Percentiles rank a stretch among this genome's conserved stretches.
Evolutionary conservation across 1,284 basidiomycete species (phyloP).

Genomic region (Apiotrichum mycotoxinovorans): DNA sequence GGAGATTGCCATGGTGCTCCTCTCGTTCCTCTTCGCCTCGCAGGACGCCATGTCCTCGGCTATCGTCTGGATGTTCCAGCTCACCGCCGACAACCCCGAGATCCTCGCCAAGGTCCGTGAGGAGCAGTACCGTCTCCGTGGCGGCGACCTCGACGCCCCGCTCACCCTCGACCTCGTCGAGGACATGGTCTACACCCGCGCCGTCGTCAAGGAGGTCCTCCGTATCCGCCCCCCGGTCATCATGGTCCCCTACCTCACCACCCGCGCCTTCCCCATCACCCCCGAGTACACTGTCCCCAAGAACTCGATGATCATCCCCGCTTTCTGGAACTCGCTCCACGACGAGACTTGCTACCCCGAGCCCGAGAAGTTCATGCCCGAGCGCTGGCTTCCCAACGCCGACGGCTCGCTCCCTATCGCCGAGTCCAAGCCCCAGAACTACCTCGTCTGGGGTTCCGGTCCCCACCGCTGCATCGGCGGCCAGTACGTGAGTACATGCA

Average conservation of each 20-base stretch:
- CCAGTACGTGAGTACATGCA: constrained; percentile 5
- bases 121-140: constrained; percentile 82
- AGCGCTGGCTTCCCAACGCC: constrained; percentile 88
- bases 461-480: constrained; percentile 10
- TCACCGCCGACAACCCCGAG: constrained; percentile 87
- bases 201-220: constrained; percentile 88
- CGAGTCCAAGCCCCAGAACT: constrained; percentile 86
- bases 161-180: constrained; percentile 86
- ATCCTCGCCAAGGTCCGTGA: constrained; percentile 83
- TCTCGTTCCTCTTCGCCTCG: constrained; percentile 95
- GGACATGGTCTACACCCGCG: constrained; percentile 86
- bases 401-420: constrained; percentile 59
- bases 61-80: constrained; percentile 85
- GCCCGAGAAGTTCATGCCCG: constrained; percentile 77
- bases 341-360: constrained; percentile 84
- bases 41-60: constrained; percentile 98
- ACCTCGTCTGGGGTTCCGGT: constrained; percentile 56
- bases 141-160: constrained; percentile 72
- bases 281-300: constrained; percentile 86
- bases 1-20: constrained; percentile 94
- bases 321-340: constrained; percentile 92
- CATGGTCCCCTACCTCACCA: constrained; percentile 93
- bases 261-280: constrained; percentile 85
- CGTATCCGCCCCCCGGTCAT: constrained; percentile 86
- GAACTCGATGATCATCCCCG: constrained; percentile 91